Evolutionary conservation across 305 asterid species (phyloP), one percentile per base, ranked within the genome.

Genomic region (Fraxinus albicans): DNA sequence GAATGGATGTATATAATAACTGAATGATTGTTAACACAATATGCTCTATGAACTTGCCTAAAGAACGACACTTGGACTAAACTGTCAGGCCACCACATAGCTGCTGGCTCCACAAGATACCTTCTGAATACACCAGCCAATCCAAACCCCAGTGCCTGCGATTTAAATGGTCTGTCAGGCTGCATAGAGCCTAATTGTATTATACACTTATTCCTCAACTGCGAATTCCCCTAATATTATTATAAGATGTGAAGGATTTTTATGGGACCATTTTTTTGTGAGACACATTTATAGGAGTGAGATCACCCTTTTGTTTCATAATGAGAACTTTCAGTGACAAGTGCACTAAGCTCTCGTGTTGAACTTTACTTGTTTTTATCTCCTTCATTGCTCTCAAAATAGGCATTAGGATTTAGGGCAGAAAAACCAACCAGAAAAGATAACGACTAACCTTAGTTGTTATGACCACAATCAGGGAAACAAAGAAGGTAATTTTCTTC

Each of bases 21-120:
- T 44, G 53, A 12, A 44, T 44, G 67, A 6, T 17, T 3, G 69
- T 58, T 58, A 58, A n/a, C 27, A 47, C n/a, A 47, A 58, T 19
- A 27, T 58, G 69, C 69, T 6, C 23, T 58, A 58, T 58, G 69
- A 80, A 87, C 87, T 84, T 86, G 86, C 99, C 99, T 91, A 96
- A 93, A 94, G 0, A 95, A 85, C 13, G 98, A 95, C 55, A 95
- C 99, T 73, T 94, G 99, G 27, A 94, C 99, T 21, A 95, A 90
- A 86, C 93, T 95, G 17, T 91, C 88, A 2, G 99, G 98, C 99
- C 99, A 94, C 99, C 99, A 95, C 99, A 94, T 95, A 40, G 90
- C 97, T 5, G 96, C 98, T 44, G 98, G 99, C 82, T 95, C 99
- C 88, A 95, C 98, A 77, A 95, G 83, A 70, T 91, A 92, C 89